Evolutionary conservation across 2,329 filamentous ascomycete genomes (phyloP).

Genomic region (Colletotrichum plurivorum): DNA sequence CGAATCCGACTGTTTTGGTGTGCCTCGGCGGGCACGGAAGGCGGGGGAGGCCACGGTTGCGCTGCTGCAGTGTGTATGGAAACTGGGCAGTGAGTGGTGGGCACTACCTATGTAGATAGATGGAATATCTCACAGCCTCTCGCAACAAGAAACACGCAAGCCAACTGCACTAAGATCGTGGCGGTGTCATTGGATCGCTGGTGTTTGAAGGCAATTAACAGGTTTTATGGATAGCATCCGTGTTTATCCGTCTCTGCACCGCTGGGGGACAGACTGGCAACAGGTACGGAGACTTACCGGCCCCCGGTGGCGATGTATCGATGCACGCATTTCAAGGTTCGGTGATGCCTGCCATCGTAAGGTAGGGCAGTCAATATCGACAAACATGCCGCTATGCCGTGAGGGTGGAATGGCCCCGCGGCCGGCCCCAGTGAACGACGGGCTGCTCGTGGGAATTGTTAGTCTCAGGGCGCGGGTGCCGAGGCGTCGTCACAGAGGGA

Average conservation of each 20-base stretch:
- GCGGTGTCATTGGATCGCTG: background rate
- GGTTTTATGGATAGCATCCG: conserved; percentile 27
- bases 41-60: conserved; percentile 1
- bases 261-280: conserved; percentile 1
- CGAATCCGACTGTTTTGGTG: conserved; percentile 2
- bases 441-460: conserved; percentile 4
- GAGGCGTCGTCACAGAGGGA: conserved; percentile 36
- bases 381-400: conserved; percentile 34
- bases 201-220: conserved; percentile 2
- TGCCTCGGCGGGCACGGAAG: conserved; percentile 4
- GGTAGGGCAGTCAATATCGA: conserved; percentile 37
- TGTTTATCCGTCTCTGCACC: conserved; percentile 6
- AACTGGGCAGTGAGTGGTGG: too few species aligned
- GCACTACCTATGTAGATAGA: background rate
- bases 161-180: background rate
- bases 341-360: conserved; percentile 15
- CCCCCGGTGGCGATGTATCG: background rate
- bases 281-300: conserved; percentile 31
- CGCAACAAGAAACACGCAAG: background rate
- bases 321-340: conserved; percentile 6
- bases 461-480: conserved; percentile 34
- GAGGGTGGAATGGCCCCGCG: background rate
- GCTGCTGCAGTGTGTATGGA: too few species aligned
- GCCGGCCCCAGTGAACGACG: background rate
- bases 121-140: background rate